These are phyloP conservation scores for Myxozyma lipomycoides DNA, from an alignment of 805 yeast genomes.

Conservation along the genomic window DNA sequence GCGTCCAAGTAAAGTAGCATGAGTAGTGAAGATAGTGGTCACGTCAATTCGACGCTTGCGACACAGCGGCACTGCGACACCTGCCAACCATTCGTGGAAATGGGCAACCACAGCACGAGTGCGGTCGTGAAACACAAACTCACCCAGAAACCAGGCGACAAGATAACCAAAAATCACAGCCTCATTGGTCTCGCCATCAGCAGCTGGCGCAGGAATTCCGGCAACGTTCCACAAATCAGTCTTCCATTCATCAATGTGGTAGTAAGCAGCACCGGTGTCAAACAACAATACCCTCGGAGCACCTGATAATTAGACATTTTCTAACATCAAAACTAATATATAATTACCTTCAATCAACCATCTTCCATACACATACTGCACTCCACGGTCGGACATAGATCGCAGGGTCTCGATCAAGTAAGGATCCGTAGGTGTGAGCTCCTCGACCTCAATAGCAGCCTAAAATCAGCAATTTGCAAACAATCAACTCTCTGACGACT, in stretches of 20 bases:
- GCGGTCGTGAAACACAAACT: slow-evolving; percentile 75
- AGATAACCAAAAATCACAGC: slow-evolving; percentile 89
- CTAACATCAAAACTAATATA: neutral
- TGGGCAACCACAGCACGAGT: slow-evolving; percentile 89
- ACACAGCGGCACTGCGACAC: slow-evolving; percentile 89
- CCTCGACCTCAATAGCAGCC: slow-evolving; percentile 76
- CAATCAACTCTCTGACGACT: neutral
- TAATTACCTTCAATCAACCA: slow-evolving; percentile 74
- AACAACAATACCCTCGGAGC: slow-evolving; percentile 91
- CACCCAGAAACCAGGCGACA: slow-evolving; percentile 97
- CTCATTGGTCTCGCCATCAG: slow-evolving; percentile 83
- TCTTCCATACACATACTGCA: slow-evolving; percentile 79
- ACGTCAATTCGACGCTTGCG: slow-evolving; percentile 88
- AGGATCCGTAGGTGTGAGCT: slow-evolving; percentile 48
- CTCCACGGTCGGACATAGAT: slow-evolving; percentile 78
- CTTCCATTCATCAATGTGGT: slow-evolving; percentile 85
- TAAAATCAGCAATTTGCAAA: slow-evolving; percentile 31
- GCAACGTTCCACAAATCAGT: slow-evolving; percentile 85
- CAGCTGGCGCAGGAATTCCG: slow-evolving; percentile 90
- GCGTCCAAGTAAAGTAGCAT: slow-evolving; percentile 92
- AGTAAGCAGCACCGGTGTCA: slow-evolving; percentile 71
- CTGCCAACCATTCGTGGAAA: slow-evolving; percentile 98
- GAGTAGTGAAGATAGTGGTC: slow-evolving; percentile 94
- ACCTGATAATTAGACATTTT: slow-evolving; percentile 42
- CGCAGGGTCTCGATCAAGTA: slow-evolving; percentile 60